Evolutionary conservation across 108 stramenopile genomes (phyloP).

Genomic region (Cylindrotheca fusiformis): DNA sequence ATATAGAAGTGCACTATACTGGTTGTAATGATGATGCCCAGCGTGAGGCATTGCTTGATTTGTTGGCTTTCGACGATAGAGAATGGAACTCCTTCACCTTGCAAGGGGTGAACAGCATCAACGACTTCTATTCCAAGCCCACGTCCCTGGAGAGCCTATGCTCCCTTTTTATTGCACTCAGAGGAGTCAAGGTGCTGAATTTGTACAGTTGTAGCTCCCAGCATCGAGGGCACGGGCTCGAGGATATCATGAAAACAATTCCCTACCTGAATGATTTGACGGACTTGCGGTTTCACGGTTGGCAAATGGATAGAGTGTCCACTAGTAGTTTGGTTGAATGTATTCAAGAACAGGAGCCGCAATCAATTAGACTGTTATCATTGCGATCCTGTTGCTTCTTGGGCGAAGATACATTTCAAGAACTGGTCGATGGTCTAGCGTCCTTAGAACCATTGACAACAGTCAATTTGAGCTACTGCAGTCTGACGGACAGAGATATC

Average conservation of each 20-base stretch:
- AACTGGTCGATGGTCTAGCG: not conserved
- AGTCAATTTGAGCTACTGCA: constrained; percentile 22
- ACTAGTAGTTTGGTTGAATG: not conserved
- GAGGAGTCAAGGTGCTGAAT: constrained; percentile 10
- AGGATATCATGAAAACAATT: constrained; percentile 15
- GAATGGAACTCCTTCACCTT: constrained; percentile 27
- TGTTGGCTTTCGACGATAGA: constrained; percentile 10
- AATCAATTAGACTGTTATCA: constrained; percentile 4
- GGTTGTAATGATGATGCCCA: constrained; percentile 8
- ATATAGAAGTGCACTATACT: constrained; percentile 19
- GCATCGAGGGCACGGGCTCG: constrained; percentile 24
- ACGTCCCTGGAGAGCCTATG: constrained; percentile 8
- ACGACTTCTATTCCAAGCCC: constrained; percentile 12
- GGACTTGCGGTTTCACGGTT: constrained; percentile 21
- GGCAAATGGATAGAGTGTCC: constrained; percentile 31
- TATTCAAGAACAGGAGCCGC: not conserved
- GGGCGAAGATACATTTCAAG: constrained; percentile 12
- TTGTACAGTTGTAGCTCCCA: constrained; percentile 11
- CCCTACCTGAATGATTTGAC: constrained; percentile 4
- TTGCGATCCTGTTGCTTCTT: constrained; percentile 20
- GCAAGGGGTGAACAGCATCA: constrained; percentile 17
- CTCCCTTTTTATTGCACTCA: constrained; percentile 10
- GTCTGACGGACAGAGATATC: constrained; percentile 17
- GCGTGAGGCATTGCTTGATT: constrained; percentile 1
- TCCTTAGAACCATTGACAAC: constrained; percentile 4